Base-by-base conservation (phyloP, 2,329 filamentous ascomycete genomes). In the Raffaelea arxii region DNA sequence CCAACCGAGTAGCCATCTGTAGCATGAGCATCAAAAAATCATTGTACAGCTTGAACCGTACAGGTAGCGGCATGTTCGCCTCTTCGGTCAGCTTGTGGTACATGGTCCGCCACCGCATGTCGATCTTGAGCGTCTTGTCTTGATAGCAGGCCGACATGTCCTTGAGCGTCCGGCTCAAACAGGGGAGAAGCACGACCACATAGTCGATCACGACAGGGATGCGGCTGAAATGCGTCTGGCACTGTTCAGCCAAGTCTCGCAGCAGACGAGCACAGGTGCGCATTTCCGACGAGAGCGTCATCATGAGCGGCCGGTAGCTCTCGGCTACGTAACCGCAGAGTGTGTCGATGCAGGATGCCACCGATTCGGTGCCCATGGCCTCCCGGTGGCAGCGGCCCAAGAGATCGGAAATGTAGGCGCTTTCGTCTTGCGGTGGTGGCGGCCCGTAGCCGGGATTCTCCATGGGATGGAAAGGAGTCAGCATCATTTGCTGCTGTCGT, bases 91-190 rank as follows among this genome's bases (percentile, higher is more conserved):
- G 69, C 5, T 64, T 61, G 57, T 78, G 68, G 55, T 73, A 77
- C 75, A 81, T 80, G 53, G 67, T 69, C 37, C 70, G 67, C 78
- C 78, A 82, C 46, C 76, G 68, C 30, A 67, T 62, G 50, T 72
- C 66, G 46, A 68, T 70, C 18, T 65, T 63, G 37, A 71, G 52
- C 4, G 64, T 65, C 30, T 64, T 68, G 55, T 80, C 71, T 27
- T 77, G 69, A 54, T 77, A 72, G 58, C 69, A 69, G 9, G 49
- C 51, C 36, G 61, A 68, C 52, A 82, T 80, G 50, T 80, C 75
- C 37, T 65, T 59, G 16, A 82, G 58, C 1, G 72, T 73, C 46
- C 64, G 68, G 44, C 65, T 67, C 18, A 81, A 61, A 47, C 75
- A 78, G 1, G 77, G 77, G 2, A 82, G 63, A 16, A 80, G 54